Conservation (phyloP, 495 filamentous ascomycete genomes). For the Sordaria brevicollis region DNA sequence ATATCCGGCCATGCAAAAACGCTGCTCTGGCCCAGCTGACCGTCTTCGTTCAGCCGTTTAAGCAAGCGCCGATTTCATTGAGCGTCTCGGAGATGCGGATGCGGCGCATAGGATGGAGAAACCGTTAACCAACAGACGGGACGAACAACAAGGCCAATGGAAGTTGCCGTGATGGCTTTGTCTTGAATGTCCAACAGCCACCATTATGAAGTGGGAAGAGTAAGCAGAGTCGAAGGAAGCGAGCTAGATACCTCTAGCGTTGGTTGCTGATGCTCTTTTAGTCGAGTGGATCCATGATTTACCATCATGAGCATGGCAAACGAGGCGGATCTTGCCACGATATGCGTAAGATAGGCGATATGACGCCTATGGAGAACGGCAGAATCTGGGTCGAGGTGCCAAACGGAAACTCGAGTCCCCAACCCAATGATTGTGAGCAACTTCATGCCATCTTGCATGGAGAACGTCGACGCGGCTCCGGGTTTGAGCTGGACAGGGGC, state of each 20-base stretch:
- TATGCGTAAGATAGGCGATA: neutral
- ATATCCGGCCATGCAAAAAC: neutral
- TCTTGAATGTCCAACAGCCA: slow-evolving; percentile 5
- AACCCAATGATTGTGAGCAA: neutral
- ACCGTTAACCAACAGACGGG: neutral
- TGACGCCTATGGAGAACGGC: neutral
- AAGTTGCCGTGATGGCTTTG: neutral
- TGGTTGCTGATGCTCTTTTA: neutral
- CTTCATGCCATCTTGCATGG: slow-evolving; percentile 6
- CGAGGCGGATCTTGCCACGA: neutral
- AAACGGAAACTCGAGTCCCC: neutral
- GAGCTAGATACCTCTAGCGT: neutral
- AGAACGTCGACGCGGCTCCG: slow-evolving; percentile 15
- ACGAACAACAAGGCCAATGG: slow-evolving; percentile 1
- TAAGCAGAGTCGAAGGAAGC: neutral
- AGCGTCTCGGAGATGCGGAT: neutral
- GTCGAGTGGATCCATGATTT: neutral
- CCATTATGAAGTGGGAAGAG: neutral
- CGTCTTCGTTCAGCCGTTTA: neutral
- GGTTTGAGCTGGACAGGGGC: slow-evolving; percentile 27
- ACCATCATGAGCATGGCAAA: neutral
- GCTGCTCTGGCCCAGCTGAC: neutral
- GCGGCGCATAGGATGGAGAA: neutral
- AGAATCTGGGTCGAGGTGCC: neutral
- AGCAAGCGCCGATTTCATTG: neutral